Evolutionary conservation across 2,329 filamentous ascomycete genomes (phyloP).

Genomic region (Camillea tinctor): DNA sequence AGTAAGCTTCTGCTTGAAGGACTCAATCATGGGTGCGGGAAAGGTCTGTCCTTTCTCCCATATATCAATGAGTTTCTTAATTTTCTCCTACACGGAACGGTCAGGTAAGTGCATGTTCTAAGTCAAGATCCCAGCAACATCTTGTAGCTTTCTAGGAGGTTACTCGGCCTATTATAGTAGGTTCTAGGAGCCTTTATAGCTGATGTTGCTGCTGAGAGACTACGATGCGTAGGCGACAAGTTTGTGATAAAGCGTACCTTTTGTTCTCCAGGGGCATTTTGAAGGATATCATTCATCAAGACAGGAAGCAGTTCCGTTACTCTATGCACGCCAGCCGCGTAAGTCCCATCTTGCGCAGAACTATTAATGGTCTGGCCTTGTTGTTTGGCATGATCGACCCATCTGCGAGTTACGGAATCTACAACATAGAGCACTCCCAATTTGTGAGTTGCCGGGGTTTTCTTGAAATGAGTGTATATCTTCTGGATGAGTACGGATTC

Average conservation of each 20-base stretch:
- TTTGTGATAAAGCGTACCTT: constrained; percentile 71
- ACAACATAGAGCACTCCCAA: constrained; percentile 99
- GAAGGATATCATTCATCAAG: constrained; percentile 93
- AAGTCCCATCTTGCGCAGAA: constrained; percentile 85
- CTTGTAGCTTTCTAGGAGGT: neutral
- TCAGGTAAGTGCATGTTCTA: constrained; percentile 42
- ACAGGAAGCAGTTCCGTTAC: constrained; percentile 92
- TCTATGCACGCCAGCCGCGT: constrained; percentile 91
- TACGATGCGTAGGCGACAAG: constrained; percentile 28
- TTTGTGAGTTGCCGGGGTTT: constrained; percentile 91
- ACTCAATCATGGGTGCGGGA: constrained; percentile 71
- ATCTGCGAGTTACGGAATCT: constrained; percentile 99
- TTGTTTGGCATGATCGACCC: constrained; percentile 92
- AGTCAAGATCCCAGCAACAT: constrained; percentile 18
- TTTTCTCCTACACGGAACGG: constrained; percentile 76
- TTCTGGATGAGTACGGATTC: constrained; percentile 95
- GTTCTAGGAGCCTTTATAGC: constrained; percentile 18
- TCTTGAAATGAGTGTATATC: constrained; percentile 96
- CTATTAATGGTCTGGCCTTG: constrained; percentile 79
- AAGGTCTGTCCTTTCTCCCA: constrained; percentile 97
- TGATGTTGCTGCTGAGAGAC: constrained; percentile 27
- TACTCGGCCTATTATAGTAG: constrained; percentile 20
- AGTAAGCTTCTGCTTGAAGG: constrained; percentile 79
- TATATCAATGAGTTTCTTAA: constrained; percentile 92
- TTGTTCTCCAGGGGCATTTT: constrained; percentile 85